These are phyloP conservation scores for Coemansia sp. DNA, from an alignment of 192 early-diverging fungal genomes.

Conservation along the genomic window DNA sequence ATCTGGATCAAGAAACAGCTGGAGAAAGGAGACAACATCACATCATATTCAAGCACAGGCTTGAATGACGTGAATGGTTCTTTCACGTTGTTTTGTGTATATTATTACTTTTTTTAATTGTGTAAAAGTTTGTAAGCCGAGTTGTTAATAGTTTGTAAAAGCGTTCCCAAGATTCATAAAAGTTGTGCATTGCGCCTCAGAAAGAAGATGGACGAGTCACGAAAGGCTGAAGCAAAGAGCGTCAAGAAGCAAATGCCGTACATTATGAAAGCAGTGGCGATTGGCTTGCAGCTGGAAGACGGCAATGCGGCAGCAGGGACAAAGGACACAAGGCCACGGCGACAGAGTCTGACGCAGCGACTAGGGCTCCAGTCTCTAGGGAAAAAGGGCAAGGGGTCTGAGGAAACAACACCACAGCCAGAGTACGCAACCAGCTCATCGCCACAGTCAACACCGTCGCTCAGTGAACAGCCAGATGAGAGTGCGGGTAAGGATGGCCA, in stretches of 20 bases:
- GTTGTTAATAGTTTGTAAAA: neutral
- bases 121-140: too few species aligned
- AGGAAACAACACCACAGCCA: neutral
- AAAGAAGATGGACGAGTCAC: neutral
- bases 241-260: slow-evolving; percentile 8
- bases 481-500: neutral
- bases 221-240: neutral
- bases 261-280: slow-evolving; percentile 22
- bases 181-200: too few species aligned
- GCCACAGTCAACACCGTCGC: slow-evolving; percentile 1
- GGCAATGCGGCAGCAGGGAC: neutral
- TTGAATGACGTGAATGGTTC: too few species aligned
- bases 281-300: slow-evolving; percentile 22
- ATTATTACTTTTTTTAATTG: too few species aligned
- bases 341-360: slow-evolving; percentile 47
- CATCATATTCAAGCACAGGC: too few species aligned
- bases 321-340: slow-evolving; percentile 18
- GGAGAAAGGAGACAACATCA: too few species aligned
- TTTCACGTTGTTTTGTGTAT: too few species aligned
- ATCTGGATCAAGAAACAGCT: too few species aligned
- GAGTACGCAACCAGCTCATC: neutral
- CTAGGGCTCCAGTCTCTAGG: slow-evolving; percentile 28
- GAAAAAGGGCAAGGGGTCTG: neutral
- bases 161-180: neutral
- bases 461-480: neutral